phyloP scores from a whole-genome alignment of 1,284 basidiomycete species.

The Crucibulum parvulum region DNA sequence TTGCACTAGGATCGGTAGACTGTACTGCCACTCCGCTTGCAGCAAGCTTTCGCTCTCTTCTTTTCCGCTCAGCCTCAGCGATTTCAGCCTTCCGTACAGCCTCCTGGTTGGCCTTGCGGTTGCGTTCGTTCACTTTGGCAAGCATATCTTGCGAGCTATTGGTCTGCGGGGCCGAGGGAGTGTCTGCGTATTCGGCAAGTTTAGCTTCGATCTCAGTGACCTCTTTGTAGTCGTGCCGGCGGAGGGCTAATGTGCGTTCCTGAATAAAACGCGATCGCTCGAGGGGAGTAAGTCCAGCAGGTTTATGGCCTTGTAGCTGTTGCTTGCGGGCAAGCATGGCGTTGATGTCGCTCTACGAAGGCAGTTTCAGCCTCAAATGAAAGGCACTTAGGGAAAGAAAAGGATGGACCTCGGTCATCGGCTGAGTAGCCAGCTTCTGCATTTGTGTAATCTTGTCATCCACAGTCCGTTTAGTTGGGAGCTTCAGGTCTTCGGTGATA shows the following conservation, averaged over 20 bases:
- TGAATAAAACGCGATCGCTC: slow-evolving; percentile 71
- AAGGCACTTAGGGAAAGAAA: slow-evolving; percentile 1
- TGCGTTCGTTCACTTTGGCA: slow-evolving; percentile 87
- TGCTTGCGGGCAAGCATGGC: slow-evolving; percentile 77
- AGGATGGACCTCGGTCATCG: slow-evolving; percentile 74
- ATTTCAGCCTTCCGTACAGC: slow-evolving; percentile 81
- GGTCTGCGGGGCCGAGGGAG: not conserved
- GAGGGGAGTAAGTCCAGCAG: slow-evolving; percentile 50
- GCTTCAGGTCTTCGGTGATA: slow-evolving; percentile 61
- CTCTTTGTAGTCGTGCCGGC: slow-evolving; percentile 72
- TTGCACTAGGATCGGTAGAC: slow-evolving; percentile 65
- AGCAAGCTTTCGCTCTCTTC: slow-evolving; percentile 67
- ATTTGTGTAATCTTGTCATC: slow-evolving; percentile 73
- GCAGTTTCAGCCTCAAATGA: not conserved
- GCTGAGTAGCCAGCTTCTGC: slow-evolving; percentile 59
- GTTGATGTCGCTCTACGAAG: slow-evolving; percentile 67
- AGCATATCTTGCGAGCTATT: slow-evolving; percentile 58
- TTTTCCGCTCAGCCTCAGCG: slow-evolving; percentile 67
- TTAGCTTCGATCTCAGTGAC: slow-evolving; percentile 65
- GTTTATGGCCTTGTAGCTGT: slow-evolving; percentile 54
- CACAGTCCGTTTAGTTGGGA: slow-evolving; percentile 71
- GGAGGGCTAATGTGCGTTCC: slow-evolving; percentile 71
- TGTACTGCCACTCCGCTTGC: slow-evolving; percentile 48
- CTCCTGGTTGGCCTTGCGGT: slow-evolving; percentile 83
- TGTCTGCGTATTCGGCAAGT: slow-evolving; percentile 56